A percentile compares a stretch with the other conserved stretches of the same genome.
Conservation (phyloP, 108 stramenopile species). For the Pinguiococcus pyrenoidosus region DNA sequence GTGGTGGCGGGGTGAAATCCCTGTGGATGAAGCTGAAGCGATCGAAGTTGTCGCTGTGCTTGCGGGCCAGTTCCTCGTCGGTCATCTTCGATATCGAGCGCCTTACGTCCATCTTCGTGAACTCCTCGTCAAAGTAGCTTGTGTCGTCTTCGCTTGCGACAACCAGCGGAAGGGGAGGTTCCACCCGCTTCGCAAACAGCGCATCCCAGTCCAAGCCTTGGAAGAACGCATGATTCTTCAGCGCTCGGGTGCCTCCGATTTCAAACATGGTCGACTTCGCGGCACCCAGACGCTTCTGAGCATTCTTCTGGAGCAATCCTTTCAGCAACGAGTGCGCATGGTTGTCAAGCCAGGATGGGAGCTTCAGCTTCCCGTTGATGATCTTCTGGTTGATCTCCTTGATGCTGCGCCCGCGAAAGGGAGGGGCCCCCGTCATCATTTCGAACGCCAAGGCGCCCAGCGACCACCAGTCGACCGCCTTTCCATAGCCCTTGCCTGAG, state of each 20-base stretch:
- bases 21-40: too few relatives aligned
- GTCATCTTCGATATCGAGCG: too few relatives aligned
- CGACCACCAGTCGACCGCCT: constrained; percentile 93
- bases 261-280: constrained; percentile 85
- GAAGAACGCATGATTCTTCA: constrained; percentile 77
- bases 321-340: constrained; percentile 69
- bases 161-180: constrained; percentile 8
- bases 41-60: too few relatives aligned
- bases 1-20: too few relatives aligned
- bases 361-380: constrained; percentile 63
- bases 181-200: constrained; percentile 27
- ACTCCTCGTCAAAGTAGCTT: constrained; percentile 26
- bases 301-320: constrained; percentile 77
- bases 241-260: constrained; percentile 79
- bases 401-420: constrained; percentile 64
- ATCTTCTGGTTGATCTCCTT: constrained; percentile 90
- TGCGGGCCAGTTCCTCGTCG: too few relatives aligned
- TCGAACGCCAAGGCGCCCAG: constrained; percentile 83
- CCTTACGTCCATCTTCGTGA: constrained; percentile 20
- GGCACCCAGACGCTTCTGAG: constrained; percentile 68
- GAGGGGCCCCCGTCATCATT: constrained; percentile 86
- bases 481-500: constrained; percentile 88
- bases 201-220: constrained; percentile 67
- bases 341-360: constrained; percentile 62
- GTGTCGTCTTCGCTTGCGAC: constrained; percentile 11